Evolutionary conservation across 2,329 filamentous ascomycete species (phyloP).

Genomic region (Monosporascus sp.): DNA sequence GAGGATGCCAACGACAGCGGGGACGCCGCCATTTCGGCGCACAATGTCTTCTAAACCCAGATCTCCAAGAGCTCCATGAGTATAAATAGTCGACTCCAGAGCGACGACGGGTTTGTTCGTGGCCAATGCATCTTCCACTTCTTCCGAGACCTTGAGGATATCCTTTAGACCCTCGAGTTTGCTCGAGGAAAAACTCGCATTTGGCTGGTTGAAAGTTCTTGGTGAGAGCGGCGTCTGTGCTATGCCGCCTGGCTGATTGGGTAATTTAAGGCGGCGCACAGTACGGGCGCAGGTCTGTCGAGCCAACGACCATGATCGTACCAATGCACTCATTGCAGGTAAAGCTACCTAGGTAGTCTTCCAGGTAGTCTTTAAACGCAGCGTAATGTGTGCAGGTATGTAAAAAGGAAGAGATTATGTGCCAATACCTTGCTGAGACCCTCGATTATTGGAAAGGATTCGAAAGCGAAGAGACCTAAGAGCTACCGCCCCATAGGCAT

Average conservation of each 20-base stretch:
- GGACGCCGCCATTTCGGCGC: slow-evolving; percentile 73
- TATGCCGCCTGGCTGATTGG: background rate
- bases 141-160: slow-evolving; percentile 70
- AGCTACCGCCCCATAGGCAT: too few relatives aligned
- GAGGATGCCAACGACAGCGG: slow-evolving; percentile 85
- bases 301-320: background rate
- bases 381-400: too few relatives aligned
- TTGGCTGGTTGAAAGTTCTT: slow-evolving; percentile 2
- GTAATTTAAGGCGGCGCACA: background rate
- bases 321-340: background rate
- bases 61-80: slow-evolving; percentile 79
- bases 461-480: too few relatives aligned
- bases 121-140: slow-evolving; percentile 72
- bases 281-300: background rate
- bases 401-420: too few relatives aligned
- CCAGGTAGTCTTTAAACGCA: background rate
- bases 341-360: background rate
- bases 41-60: slow-evolving; percentile 74
- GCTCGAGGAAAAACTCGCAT: slow-evolving; percentile 6
- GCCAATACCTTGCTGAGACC: too few relatives aligned
- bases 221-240: slow-evolving; percentile 9
- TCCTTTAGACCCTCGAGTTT: slow-evolving; percentile 28
- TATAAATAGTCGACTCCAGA: slow-evolving; percentile 94
- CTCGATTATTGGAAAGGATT: too few relatives aligned
- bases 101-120: slow-evolving; percentile 80